Conservation (phyloP, 1,139 yeast species). For the Diutina rugosa region DNA sequence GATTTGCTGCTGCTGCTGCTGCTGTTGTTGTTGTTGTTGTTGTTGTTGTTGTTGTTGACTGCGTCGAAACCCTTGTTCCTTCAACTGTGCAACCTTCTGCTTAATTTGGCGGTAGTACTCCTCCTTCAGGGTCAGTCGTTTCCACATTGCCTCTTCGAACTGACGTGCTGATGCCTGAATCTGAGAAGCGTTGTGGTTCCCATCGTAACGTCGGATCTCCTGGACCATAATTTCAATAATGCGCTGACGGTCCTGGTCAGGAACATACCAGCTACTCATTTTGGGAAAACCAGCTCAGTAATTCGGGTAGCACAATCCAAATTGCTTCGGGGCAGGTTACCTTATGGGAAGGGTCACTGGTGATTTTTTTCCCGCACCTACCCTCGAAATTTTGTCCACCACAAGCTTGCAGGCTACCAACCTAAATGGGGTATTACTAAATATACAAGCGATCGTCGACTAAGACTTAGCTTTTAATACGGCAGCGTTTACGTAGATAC, state of each 20-base stretch:
- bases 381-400: constrained; percentile 1
- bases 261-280: neutral
- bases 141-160: neutral
- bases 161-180: neutral
- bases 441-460: too few species aligned
- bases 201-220: neutral
- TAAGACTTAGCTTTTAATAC: too few species aligned
- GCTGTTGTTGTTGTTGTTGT: neutral
- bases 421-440: neutral
- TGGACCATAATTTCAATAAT: neutral
- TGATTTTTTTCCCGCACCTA: neutral
- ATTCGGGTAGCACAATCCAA: neutral
- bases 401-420: neutral
- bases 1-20: neutral
- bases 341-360: neutral
- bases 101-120: neutral
- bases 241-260: constrained; percentile 1
- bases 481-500: too few species aligned
- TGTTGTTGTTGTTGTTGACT: neutral
- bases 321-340: neutral
- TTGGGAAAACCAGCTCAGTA: neutral
- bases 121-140: neutral
- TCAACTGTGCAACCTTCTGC: constrained; percentile 1
- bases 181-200: neutral
- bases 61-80: neutral